Base-by-base conservation (phyloP, 139 green algal species). In the Micractinium conductrix region DNA sequence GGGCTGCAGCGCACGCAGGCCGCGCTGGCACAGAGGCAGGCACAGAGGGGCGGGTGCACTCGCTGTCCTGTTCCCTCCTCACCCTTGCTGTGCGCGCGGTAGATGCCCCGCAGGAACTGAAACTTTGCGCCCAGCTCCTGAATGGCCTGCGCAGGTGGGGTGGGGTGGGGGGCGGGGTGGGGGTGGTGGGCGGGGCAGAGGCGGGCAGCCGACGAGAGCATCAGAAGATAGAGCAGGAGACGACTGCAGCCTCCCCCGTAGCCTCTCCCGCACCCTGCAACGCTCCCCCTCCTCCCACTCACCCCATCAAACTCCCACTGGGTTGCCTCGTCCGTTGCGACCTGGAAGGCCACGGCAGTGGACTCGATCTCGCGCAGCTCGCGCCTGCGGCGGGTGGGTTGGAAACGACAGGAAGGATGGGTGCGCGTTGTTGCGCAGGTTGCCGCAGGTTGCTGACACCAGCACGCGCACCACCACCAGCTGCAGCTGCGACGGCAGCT, bases 91-190 rank as follows among this genome's bases (percentile, higher is more conserved):
- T 97, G 94, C 12, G 94, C 94, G 30, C 87, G 81, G 87, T 97
- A 98, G 38, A 97, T 91, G 78, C 93, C 91, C 83, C 85, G 92
- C 78, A 99, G 84, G 87, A 99, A 99, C 33, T 95, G 90, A 82
- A 99, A 99, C 38, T 96, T 91, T 0, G 96, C 96, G 44, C 95
- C 90, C 63, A 99, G 68, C 80, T 83, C 80, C 45, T 76, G 73
- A 42, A 89, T 89, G 43, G 81, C 67, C 80, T 85, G 80, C 67
- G 71, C 35, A 22, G n/a, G 63, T 0, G 2, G 17, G 65, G 2
- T 19, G n/a, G n/a, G 28, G 4, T 21, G 22, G 65, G 65, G 65
- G 65, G 16, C 4, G 63, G n/a, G 63, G 48, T 10, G 48, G 48
- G 48, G 48, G 48, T 10, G 48, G 48, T 10, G 48, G 48, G 48